Base-by-base conservation (phyloP, 2,329 filamentous ascomycete genomes). In the Ceratocystis alfenasii region DNA sequence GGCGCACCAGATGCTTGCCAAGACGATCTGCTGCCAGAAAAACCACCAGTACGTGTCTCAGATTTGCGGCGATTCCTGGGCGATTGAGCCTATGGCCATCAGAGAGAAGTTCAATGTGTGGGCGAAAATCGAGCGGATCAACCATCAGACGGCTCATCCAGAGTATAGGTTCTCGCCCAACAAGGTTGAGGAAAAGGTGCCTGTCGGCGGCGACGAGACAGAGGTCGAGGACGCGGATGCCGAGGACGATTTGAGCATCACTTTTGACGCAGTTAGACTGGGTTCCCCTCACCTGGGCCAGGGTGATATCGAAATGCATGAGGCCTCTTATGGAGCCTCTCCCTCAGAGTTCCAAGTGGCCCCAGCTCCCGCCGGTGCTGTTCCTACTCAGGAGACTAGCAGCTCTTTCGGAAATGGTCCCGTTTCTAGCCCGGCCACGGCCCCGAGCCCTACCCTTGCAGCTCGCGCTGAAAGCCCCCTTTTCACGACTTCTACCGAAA, bases 21-120 rank as follows among this genome's bases (percentile, higher is more conserved):
- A 96, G 75, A 80, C 83, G 63, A 89, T 86, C 80, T 89, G 88
- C 71, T 79, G 84, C 15, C 86, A 94, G 71, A 93, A 94, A 75
- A 96, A 97, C 76, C 93, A 99, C 74, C 93, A 99, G 74, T 79
- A 94, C 45, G 88, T 97, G 30, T 97, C 93, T 1, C 85, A 86
- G 59, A 84, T 94, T n/a, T 90, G 90, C 66, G 94, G 92, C 33
- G 79, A 84, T 65, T 93, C 89, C 72, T 99, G 94, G 94, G 83
- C 85, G 4, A 76, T 90, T 71, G 94, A 97, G 74, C 81, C 89
- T 0, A 77, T 83, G n/a, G 80, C 83, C 55, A 75, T 96, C 67
- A 85, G 87, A 65, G 82, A 87, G 22, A 81, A 87, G 71, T 99
- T 90, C 78, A 89, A 88, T 72, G 79, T 84, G 17, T 87, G 89